Base-by-base conservation (phyloP, 495 filamentous ascomycete genomes). In the Terfezia claveryi region DNA sequence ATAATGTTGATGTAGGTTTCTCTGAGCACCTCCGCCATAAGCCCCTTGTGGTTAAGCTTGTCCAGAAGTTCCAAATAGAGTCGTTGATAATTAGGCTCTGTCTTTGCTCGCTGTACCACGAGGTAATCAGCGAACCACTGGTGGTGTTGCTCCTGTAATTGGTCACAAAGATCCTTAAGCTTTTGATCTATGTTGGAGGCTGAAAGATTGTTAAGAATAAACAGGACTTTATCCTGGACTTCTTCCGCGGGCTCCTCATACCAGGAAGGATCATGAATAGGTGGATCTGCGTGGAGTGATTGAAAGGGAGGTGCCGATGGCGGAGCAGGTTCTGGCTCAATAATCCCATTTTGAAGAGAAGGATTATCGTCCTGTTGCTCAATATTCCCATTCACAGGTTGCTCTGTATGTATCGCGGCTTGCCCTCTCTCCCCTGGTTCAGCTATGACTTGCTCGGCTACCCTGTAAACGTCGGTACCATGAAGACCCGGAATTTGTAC, bases 111-210 rank as follows among this genome's bases (percentile, higher is more conserved):
- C 66, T 93, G 83, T 62, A 94, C 88, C 10, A 99, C 91, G n/a
- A 99, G 70, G 64, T 94, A 92, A 16, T 77, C 77, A 9, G 91
- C 91, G 61, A 99, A 96, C 91, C 91, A 99, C 64, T 91, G 85
- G 61, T 89, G 82, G 64, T 94, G 81, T 55, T 80, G 76, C 54
- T 83, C 78, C 46, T 85, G 76, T 52, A 96, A 63, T 32, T 82
- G 77, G 37, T 89, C 80, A 38, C 75, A 80, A 17, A 99, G 74
- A 54, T 91, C 86, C 41, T 72, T 72, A 58, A 84, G 78, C 65
- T 94, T 95, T 36, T 79, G 73, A 37, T 83, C 80, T 10, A 96
- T 73, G 54, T 94, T 96, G 20, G 81, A 78, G 51, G 85, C 79
- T 0, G 91, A 95, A 17, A 96, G 77, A 61, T 99, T 99, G 72